Evolutionary conservation across 1,284 basidiomycete species (phyloP), one percentile per base, ranked within the genome.

Genomic region (Tilletia caries): DNA sequence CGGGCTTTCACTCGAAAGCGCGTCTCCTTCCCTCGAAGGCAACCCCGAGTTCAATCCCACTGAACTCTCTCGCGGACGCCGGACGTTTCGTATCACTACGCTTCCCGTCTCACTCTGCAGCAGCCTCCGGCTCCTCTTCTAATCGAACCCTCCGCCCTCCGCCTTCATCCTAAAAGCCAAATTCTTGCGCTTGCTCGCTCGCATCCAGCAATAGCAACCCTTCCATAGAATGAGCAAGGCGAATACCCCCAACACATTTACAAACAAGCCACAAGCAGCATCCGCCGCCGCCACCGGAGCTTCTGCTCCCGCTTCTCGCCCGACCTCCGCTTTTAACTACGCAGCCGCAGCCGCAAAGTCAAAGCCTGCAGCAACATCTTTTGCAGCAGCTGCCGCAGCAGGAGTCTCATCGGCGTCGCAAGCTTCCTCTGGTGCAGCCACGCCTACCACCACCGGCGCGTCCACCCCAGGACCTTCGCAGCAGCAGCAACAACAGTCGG

Each of bases 281-380:
- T 41, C 64, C 34, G 41, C 64, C 41, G 25, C 64, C 64, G 41
- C 41, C 64, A 29, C 64, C 64, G 37, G 41, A 44, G 64, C 64
- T 29, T 29, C 64, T 44, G n/a, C 62, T n/a, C 62, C 62, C n/a
- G 62, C 64, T 29, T n/a, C 64, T 18, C 18, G 44, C 15, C 34
- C 64, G 50, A 48, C 66, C 29, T 20, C 66, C 32, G 23, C 66
- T 15, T 67, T 60, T 34, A 54, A 54, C 66, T 67, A 60, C 66
- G 50, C 66, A 13, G 54, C 50, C 10, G 50, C 66, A 27, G 50
- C 66, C 6, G 33, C 33, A 15, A 67, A 54, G 66, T 48, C 66
- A 46, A 37, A 37, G 29, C 32, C 41, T 41, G 48, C 54, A 33
- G 29, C 50, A 15, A 67, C 44, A 20, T 58, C 37, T n/a, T 43